Evolutionary conservation across 2,329 filamentous ascomycete genomes (phyloP).

Genomic region (Talaromyces sp.): DNA sequence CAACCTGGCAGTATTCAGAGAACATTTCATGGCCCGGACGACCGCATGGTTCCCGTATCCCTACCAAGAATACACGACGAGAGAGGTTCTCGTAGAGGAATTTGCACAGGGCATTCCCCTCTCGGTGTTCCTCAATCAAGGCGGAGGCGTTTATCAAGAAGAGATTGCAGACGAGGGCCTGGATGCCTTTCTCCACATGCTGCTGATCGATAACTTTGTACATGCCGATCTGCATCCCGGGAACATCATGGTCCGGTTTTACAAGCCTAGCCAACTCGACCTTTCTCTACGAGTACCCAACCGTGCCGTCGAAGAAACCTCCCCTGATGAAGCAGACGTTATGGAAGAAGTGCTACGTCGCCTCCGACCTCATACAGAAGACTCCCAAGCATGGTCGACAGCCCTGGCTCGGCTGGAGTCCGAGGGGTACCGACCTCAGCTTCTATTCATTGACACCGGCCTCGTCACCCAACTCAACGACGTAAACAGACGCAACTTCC

Average conservation of each 20-base stretch:
- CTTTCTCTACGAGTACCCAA: conserved; percentile 51
- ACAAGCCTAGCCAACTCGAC: conserved; percentile 71
- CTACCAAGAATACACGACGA: conserved; percentile 86
- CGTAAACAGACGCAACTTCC: conserved; percentile 81
- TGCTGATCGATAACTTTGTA: conserved; percentile 95
- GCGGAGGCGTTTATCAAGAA: conserved; percentile 85
- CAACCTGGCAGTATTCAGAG: conserved; percentile 80
- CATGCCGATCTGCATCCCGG: conserved; percentile 95
- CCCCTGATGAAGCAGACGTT: conserved; percentile 62
- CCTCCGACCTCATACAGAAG: conserved; percentile 67
- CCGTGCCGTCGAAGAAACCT: conserved; percentile 37
- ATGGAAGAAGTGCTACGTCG: conserved; percentile 82
- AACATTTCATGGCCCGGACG: conserved; percentile 81
- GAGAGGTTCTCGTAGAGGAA: conserved; percentile 89
- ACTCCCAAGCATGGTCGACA: conserved; percentile 65
- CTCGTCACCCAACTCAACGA: conserved; percentile 90
- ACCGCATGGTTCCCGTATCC: conserved; percentile 98
- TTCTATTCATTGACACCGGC: conserved; percentile 96
- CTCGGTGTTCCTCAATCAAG: conserved; percentile 83
- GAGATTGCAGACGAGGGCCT: conserved; percentile 94
- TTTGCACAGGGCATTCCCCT: conserved; percentile 93
- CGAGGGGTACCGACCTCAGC: conserved; percentile 86
- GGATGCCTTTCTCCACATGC: conserved; percentile 93
- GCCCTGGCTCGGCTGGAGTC: conserved; percentile 72
- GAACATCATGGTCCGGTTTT: conserved; percentile 99